Conservation (phyloP, 768 basidiomycete genomes). For the Rhodotorula toruloides region DNA sequence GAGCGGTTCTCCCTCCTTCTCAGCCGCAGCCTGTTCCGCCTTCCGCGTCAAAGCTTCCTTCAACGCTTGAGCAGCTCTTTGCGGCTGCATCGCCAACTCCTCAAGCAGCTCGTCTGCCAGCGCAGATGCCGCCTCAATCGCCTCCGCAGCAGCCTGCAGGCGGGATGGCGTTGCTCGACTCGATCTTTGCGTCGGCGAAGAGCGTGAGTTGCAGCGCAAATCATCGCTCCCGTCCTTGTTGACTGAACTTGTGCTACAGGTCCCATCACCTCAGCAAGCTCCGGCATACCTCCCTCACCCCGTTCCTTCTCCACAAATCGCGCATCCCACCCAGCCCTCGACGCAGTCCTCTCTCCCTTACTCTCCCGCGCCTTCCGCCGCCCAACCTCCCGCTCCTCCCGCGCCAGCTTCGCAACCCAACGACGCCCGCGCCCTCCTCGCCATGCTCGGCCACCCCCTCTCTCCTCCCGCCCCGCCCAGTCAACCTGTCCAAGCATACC, state of each 20-base stretch:
- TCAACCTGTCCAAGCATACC: not conserved
- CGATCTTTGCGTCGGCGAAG: conserved; percentile 23
- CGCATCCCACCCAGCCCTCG: not conserved
- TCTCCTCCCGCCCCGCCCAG: not conserved
- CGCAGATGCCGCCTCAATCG: not conserved
- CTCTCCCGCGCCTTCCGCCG: not conserved
- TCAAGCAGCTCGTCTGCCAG: conserved; percentile 4
- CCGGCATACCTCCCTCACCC: not conserved
- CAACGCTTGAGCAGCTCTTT: conserved; percentile 23
- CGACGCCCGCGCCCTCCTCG: conserved; percentile 16
- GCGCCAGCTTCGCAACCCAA: not conserved
- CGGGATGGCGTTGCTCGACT: conserved; percentile 22
- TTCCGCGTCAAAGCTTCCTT: not conserved
- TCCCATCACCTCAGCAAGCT: not conserved
- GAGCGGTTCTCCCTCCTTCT: not conserved
- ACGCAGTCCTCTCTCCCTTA: not conserved
- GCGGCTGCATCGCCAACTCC: conserved; percentile 18
- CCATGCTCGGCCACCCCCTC: not conserved
- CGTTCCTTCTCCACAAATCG: not conserved
- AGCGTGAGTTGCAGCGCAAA: not conserved
- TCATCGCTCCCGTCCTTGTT: not conserved
- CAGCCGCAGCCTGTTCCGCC: not conserved
- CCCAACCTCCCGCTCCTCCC: not conserved
- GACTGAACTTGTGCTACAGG: not conserved
- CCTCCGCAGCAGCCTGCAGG: not conserved